phyloP scores from a whole-genome alignment of 2,329 filamentous ascomycete genomes.

The Eutypa lata region DNA sequence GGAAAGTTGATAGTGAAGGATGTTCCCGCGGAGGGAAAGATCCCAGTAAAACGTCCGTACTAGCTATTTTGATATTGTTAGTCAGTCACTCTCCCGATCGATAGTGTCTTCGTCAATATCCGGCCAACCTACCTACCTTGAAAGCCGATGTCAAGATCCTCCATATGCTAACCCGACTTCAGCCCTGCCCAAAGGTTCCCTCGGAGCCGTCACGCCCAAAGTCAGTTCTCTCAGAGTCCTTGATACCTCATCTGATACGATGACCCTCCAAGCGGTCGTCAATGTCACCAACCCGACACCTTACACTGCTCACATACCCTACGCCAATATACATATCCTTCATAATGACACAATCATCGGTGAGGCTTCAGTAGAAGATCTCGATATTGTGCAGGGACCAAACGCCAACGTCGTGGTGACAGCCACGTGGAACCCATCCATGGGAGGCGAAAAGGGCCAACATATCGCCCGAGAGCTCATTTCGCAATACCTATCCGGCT shows the following conservation, averaged over 20 bases:
- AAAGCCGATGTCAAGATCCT: constrained; percentile 8
- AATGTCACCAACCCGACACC: constrained; percentile 89
- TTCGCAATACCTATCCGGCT: constrained; percentile 83
- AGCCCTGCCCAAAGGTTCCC: constrained; percentile 58
- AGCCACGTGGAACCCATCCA: constrained; percentile 71
- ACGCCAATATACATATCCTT: constrained; percentile 70
- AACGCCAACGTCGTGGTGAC: constrained; percentile 69
- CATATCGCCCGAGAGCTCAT: constrained; percentile 68
- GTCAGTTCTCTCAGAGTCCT: constrained; percentile 70
- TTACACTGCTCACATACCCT: constrained; percentile 81
- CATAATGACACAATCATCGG: constrained; percentile 73
- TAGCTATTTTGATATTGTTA: constrained; percentile 46
- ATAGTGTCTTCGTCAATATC: constrained; percentile 17
- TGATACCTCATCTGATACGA: constrained; percentile 67
- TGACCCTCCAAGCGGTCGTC: constrained; percentile 68
- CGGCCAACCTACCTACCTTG: constrained; percentile 6
- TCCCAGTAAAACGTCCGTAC: constrained; percentile 92
- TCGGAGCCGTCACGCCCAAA: constrained; percentile 53
- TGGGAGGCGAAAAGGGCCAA: constrained; percentile 60
- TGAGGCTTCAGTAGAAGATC: constrained; percentile 64
- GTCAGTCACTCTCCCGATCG: constrained; percentile 34
- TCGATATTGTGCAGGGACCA: constrained; percentile 63
- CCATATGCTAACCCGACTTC: constrained; percentile 31
- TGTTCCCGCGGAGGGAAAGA: constrained; percentile 79
- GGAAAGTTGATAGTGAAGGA: constrained; percentile 77